Base-by-base conservation (phyloP, 2,329 filamentous ascomycete genomes). In the Zasmidium cellare region DNA sequence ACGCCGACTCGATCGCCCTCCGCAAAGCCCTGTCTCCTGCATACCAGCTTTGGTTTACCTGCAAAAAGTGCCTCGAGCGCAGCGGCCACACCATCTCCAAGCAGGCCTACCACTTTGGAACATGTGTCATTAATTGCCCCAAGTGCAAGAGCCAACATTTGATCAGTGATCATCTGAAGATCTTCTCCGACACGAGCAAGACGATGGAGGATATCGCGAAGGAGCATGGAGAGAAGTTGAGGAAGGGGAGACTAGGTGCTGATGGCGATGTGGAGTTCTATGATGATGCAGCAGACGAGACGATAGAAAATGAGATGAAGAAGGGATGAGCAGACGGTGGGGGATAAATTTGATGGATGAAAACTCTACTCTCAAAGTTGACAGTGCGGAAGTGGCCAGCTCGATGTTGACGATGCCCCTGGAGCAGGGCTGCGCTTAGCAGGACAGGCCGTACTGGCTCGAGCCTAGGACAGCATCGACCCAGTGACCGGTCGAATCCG, bases 261-360 rank as follows among this genome's bases (percentile, higher is more conserved):
- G 87, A 92, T 65, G 91, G 91, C n/a, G 90, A 96, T 71, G 78
- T 97, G 49, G 93, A 97, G 74, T 94, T 97, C 66, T 96, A 92
- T 88, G 88, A 90, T 25, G 90, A 96, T 64, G 85, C n/a, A 45
- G 64, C 64, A 16, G 56, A 55, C 20, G 44, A 50, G 49, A 55
- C n/a, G 3, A 41, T 41, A 16, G 35, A 41, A 41, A 14, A 41
- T 5, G n/a, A 5, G 16, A 5, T 14, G 35, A 18, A 5, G 3
- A 41, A 41, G 35, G 35, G 12, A n/a, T 14, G 12, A 18, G 16
- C 35, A 14, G n/a, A 41, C 5, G 35, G 16, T 9, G 11, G 7
- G 16, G 3, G 35, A 9, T 41, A 3, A 41, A 41, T 3, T n/a
- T 9, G 35, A 41, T 5, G 12, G 3, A 16, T 14, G 35, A 41